Conservation (phyloP, 2,329 filamentous ascomycete genomes). For the Alternaria sp. region DNA sequence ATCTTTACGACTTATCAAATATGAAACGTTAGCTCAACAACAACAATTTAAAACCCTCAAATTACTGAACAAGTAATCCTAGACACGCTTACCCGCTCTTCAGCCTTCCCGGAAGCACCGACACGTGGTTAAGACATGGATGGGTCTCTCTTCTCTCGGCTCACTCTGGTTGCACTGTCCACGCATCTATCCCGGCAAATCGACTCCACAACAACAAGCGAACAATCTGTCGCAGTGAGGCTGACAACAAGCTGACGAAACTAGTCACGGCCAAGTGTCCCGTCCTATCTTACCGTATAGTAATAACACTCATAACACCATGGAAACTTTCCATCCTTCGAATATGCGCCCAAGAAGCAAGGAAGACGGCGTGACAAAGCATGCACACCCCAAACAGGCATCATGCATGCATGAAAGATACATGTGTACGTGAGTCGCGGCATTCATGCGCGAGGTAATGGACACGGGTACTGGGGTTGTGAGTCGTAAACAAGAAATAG, state of each 20-base stretch:
- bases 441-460: neutral
- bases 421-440: neutral
- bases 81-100: neutral
- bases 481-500: neutral
- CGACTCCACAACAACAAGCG: neutral
- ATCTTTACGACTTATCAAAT: neutral
- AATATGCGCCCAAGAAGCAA: conserved; percentile 1
- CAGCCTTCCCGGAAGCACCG: neutral
- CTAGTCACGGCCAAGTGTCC: neutral
- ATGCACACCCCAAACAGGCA: neutral
- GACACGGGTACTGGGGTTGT: neutral
- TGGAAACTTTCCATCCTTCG: neutral
- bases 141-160: neutral
- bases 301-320: neutral
- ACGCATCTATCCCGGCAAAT: neutral
- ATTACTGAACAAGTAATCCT: neutral
- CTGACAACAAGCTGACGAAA: neutral
- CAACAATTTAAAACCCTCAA: neutral
- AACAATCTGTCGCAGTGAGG: neutral
- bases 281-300: neutral
- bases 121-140: conserved; percentile 5
- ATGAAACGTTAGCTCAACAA: conserved; percentile 1
- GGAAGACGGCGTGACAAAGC: conserved; percentile 1
- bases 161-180: neutral
- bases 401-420: neutral